These are phyloP conservation scores for Arthrobotrys pseudoclavata DNA, from an alignment of 2,329 filamentous ascomycete species.

Conservation along the genomic window DNA sequence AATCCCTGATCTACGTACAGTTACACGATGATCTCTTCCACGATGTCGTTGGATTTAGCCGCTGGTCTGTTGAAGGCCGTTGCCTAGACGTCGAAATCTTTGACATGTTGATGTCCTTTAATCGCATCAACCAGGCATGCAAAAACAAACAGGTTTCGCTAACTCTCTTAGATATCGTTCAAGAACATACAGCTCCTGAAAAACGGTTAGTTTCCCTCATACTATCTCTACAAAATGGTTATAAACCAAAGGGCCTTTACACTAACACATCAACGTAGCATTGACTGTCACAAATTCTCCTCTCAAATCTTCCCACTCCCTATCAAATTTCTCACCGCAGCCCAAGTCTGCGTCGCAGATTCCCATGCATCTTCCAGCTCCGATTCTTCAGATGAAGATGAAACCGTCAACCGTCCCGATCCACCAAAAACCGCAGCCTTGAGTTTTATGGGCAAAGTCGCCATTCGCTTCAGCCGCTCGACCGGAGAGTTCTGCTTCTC, in stretches of 20 bases:
- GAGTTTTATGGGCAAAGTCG: constrained; percentile 27
- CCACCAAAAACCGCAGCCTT: neutral
- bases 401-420: no score
- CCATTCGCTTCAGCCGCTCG: constrained; percentile 23
- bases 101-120: constrained; percentile 47
- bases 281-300: constrained; percentile 29
- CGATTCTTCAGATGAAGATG: neutral
- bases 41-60: constrained; percentile 13
- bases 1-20: constrained; percentile 15
- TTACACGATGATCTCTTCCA: constrained; percentile 20
- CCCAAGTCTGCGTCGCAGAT: neutral
- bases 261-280: constrained; percentile 11
- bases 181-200: neutral
- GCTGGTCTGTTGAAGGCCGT: constrained; percentile 27
- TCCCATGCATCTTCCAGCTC: neutral
- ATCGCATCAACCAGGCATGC: neutral
- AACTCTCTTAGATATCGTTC: constrained; percentile 19
- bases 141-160: neutral
- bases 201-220: constrained; percentile 14
- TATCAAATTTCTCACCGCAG: neutral
- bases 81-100: constrained; percentile 29
- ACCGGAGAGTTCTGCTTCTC: constrained; percentile 32
- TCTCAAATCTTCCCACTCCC: neutral
- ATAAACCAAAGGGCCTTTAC: neutral
- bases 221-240: neutral